phyloP scores from a whole-genome alignment of 192 early-diverging fungal genomes.

The Glomus cerebriforme region DNA sequence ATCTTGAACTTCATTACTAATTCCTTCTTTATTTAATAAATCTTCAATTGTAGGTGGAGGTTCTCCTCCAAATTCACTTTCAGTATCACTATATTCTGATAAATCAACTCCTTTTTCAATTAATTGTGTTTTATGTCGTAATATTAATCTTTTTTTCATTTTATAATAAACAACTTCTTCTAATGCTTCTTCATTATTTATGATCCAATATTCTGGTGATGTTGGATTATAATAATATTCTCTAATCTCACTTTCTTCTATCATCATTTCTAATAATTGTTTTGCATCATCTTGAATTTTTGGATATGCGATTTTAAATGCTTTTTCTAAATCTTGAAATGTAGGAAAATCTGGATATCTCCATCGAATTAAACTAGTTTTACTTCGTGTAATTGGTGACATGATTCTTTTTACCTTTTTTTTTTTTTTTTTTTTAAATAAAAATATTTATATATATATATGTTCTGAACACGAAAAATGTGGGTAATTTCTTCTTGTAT shows the following conservation, averaged over 20 bases:
- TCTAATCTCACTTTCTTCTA: neutral
- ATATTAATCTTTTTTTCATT: constrained; percentile 19
- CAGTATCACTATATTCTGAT: neutral
- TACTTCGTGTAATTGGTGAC: constrained; percentile 24
- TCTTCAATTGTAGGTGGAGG: neutral
- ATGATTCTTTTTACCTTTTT: neutral
- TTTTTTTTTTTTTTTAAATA: no score
- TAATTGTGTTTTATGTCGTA: neutral
- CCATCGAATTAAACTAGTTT: neutral
- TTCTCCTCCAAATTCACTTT: constrained; percentile 2
- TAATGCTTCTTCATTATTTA: constrained; percentile 13
- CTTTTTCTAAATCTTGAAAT: neutral
- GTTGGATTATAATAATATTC: constrained; percentile 1
- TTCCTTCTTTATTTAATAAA: neutral
- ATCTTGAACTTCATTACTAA: neutral
- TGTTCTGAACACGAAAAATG: no score
- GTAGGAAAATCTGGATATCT: constrained; percentile 14
- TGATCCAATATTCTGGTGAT: constrained; percentile 16
- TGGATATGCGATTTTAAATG: neutral
- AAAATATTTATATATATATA: no score
- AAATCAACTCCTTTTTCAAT: neutral
- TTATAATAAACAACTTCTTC: constrained; percentile 20
- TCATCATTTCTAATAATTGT: neutral
- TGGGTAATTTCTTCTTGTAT: no score
- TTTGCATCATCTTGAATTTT: constrained; percentile 4